Conservation (phyloP, 768 basidiomycete species). For the Kwoniella dendrophila region DNA sequence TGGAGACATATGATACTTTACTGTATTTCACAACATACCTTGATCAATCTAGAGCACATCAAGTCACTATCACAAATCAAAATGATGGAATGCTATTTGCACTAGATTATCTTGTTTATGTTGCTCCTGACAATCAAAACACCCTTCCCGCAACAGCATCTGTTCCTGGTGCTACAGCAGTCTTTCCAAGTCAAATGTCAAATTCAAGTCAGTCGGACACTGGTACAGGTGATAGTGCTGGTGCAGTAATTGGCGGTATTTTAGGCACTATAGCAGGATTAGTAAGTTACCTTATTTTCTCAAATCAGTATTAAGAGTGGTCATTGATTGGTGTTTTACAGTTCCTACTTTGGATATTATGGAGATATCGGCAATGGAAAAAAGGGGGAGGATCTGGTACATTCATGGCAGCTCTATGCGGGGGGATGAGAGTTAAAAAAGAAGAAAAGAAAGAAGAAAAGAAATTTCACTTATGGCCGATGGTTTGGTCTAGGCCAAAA, state of each 20-base stretch:
- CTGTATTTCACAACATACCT: conserved; percentile 36
- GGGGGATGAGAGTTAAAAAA: conserved; percentile 19
- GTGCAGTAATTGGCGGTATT: conserved; percentile 29
- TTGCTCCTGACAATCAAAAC: background rate
- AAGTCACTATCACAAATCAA: conserved; percentile 30
- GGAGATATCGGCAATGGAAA: conserved; percentile 29
- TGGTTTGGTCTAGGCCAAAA: conserved; percentile 41
- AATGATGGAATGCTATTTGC: conserved; percentile 38
- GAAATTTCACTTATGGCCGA: conserved; percentile 45
- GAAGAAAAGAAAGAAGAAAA: conserved; percentile 22
- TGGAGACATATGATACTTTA: conserved; percentile 32
- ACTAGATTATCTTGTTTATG: conserved; percentile 40
- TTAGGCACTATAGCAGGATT: conserved; percentile 23
- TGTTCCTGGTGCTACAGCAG: conserved; percentile 12
- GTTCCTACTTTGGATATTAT: conserved; percentile 33
- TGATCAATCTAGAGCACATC: conserved; percentile 19
- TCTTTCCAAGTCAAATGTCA: conserved; percentile 11
- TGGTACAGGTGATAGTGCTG: conserved; percentile 13
- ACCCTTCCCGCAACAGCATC: conserved; percentile 15
- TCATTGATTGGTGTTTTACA: conserved; percentile 1
- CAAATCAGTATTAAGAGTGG: background rate
- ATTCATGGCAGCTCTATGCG: conserved; percentile 34
- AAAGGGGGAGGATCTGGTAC: conserved; percentile 40
- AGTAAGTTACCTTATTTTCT: conserved; percentile 15
- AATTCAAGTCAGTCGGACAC: background rate